Base-by-base conservation (phyloP, 345 rosid genomes). In the Chamaenerion angustifolium region DNA sequence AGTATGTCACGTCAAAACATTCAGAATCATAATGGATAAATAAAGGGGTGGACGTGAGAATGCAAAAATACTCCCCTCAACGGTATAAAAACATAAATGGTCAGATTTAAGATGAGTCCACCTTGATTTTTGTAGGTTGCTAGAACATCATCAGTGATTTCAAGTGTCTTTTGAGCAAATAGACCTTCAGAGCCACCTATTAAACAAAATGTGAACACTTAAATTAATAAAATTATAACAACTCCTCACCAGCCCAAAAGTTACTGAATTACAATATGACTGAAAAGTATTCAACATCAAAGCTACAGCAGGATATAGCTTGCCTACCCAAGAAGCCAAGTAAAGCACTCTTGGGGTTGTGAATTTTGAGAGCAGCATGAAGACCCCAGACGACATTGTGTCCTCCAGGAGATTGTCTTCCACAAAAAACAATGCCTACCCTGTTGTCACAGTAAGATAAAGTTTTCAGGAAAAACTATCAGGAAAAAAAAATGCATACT, bases 371-470 rank as follows among this genome's bases (percentile, higher is more conserved):
- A 52, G 96, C 99, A 47, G 71, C 48, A 64, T 66, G 64, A 56
- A 92, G 95, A 40, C 96, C 98, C 96, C 96, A 92, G 40, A 92
- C 46, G 41, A 92, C 99, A 68, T 92, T 92, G 63, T 92, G 99
- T 46, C 99, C 99, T 57, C 94, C 99, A 0, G 99, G 99, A 46
- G 99, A 84, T 53, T 92, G 99, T 69, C 99, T 82, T 54, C 99
- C 99, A 64, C 84, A 78, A 57, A 92, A 88, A 52, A 88, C 90
- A 48, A 92, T 56, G 56, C 96, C 99, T 6, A 92, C 96, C 83
- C 96, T 92, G 72, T 8, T 92, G 72, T 8, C 37, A 31, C 37
- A 31, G 37, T 5, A 31, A 31, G 37, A 5, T 31, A 31, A 4
- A 31, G 8, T 31, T 31, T 31, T 23, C 3, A 1, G 37, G 6